Percentiles rank a stretch among this genome's conserved stretches.
Evolutionary conservation across 2,329 filamentous ascomycete genomes (phyloP).

Genomic region (Epichloe coenophiala): DNA sequence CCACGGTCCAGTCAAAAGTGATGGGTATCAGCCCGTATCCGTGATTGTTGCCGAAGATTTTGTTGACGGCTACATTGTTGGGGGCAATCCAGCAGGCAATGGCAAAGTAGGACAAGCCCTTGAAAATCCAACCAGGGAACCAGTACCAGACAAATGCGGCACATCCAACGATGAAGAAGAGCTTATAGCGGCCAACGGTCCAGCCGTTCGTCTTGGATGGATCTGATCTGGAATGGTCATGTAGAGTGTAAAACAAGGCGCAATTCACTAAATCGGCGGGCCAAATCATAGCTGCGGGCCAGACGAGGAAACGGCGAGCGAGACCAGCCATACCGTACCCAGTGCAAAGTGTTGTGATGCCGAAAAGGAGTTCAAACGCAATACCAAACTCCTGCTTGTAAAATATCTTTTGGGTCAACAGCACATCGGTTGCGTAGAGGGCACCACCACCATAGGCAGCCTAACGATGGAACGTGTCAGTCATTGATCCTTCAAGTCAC

Average conservation of each 20-base stretch:
- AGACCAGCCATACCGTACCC: slow-evolving; percentile 45
- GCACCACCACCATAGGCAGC: slow-evolving; percentile 44
- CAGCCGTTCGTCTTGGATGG: slow-evolving; percentile 43
- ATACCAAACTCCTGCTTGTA: slow-evolving; percentile 43
- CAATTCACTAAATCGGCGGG: slow-evolving; percentile 40
- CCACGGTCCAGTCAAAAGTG: slow-evolving; percentile 40
- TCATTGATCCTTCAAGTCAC: not conserved
- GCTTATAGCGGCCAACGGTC: slow-evolving; percentile 48
- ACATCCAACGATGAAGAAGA: slow-evolving; percentile 44
- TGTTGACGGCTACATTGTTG: slow-evolving; percentile 44
- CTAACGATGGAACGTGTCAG: slow-evolving; percentile 13
- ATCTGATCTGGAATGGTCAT: slow-evolving; percentile 31
- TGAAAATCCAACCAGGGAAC: slow-evolving; percentile 50
- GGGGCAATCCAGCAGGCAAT: slow-evolving; percentile 51
- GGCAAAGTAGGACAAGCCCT: slow-evolving; percentile 48
- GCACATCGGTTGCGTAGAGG: slow-evolving; percentile 40
- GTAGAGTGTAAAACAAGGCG: slow-evolving; percentile 35
- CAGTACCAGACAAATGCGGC: slow-evolving; percentile 43
- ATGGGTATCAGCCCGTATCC: slow-evolving; percentile 46
- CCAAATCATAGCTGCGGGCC: slow-evolving; percentile 45
- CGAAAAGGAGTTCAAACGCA: slow-evolving; percentile 40
- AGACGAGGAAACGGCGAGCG: slow-evolving; percentile 37
- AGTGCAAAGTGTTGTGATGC: slow-evolving; percentile 40
- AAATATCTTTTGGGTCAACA: slow-evolving; percentile 38
- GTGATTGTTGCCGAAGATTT: slow-evolving; percentile 46